phyloP scores from a whole-genome alignment of 2,329 filamentous ascomycete genomes.

The Hymenoscyphus linearis region DNA sequence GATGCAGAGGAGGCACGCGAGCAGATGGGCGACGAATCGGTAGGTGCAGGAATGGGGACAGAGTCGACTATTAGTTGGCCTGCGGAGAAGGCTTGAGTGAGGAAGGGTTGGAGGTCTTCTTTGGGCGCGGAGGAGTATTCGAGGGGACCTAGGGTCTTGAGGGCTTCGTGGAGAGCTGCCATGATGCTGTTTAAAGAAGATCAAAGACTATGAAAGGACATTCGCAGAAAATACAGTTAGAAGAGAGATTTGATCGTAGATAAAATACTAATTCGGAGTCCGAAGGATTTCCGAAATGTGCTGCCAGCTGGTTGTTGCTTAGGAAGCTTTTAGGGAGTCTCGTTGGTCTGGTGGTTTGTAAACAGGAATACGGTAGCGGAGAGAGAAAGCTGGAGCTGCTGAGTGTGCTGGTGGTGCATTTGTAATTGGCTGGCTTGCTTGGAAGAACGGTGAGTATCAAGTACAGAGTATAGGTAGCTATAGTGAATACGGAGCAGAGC shows the following conservation, averaged over 20 bases:
- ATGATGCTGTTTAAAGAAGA: constrained; percentile 34
- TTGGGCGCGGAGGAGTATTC: constrained; percentile 44
- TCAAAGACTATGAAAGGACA: not conserved
- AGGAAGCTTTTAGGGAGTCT: not conserved
- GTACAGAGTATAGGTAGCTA: not conserved
- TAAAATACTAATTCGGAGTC: not conserved
- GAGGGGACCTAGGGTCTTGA: constrained; percentile 51
- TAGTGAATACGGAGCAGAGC: not conserved
- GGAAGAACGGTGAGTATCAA: not conserved
- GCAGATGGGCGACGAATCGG: constrained; percentile 44
- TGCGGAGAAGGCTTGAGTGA: constrained; percentile 56
- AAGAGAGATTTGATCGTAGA: not conserved
- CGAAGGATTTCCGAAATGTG: not conserved
- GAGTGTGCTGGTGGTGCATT: not conserved
- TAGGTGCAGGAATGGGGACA: constrained; percentile 54
- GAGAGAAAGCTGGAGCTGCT: no score
- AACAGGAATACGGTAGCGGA: not conserved
- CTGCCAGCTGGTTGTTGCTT: not conserved
- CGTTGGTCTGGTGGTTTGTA: not conserved
- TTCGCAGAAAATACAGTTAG: not conserved
- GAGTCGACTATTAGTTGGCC: constrained; percentile 71
- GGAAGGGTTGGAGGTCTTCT: constrained; percentile 47
- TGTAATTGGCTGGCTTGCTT: not conserved
- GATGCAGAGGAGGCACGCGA: constrained; percentile 49
- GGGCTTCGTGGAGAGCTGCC: constrained; percentile 53